Percentiles rank a stretch among this genome's conserved stretches.
Conservation (phyloP, 83 land plant genomes). For the Larix sibirica region DNA sequence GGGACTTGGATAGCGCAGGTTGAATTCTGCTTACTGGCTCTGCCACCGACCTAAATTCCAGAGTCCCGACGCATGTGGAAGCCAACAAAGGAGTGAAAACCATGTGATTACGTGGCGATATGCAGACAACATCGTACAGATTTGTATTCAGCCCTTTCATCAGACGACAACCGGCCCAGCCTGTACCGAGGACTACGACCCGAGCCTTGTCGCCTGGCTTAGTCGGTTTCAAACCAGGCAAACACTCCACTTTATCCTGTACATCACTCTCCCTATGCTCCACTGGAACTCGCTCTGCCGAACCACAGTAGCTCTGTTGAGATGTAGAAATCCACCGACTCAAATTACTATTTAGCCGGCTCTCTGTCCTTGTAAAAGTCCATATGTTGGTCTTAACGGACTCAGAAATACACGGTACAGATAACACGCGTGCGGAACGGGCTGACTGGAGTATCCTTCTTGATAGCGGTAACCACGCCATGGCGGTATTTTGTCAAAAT, state of each 20-base stretch:
- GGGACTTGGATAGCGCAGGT: constrained; percentile 69
- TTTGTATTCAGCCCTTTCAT: constrained; percentile 77
- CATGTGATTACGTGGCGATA: constrained; percentile 78
- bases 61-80: constrained; percentile 76
- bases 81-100: constrained; percentile 81
- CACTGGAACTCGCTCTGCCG: neutral
- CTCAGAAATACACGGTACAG: constrained; percentile 8
- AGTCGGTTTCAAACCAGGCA: constrained; percentile 54
- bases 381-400: constrained; percentile 12
- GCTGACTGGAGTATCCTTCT: neutral
- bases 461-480: neutral
- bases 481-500: neutral
- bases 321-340: neutral
- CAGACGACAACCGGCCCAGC: constrained; percentile 90
- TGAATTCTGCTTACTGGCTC: constrained; percentile 91
- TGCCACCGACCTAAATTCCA: constrained; percentile 52
- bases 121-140: constrained; percentile 56
- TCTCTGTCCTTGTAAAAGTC: neutral
- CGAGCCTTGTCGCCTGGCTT: constrained; percentile 65
- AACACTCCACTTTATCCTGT: neutral
- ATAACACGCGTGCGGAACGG: too few relatives aligned
- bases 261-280: neutral
- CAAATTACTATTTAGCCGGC: neutral
- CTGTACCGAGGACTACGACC: constrained; percentile 85
- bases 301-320: neutral